Base-by-base conservation (phyloP, 352 stramenopile species). In the Pythium brachiatum region DNA sequence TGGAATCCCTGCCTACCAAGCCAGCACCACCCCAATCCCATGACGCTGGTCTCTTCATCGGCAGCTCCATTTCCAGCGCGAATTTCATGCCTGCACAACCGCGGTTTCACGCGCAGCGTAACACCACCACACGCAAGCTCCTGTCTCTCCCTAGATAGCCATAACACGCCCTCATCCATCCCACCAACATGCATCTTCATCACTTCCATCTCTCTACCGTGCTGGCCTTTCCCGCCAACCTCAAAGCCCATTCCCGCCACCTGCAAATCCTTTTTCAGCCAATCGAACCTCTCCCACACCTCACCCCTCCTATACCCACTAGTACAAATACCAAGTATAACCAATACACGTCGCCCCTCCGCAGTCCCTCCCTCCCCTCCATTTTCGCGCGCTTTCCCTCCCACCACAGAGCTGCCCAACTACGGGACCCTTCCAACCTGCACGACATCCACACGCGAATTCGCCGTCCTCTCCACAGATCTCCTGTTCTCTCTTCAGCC, bases 311-410 rank as follows among this genome's bases (percentile, higher is more conserved):
- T 23, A 9, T 15, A 26, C 29, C 38, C 18, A 27, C 8, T 12
- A 6, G 62, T 55, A 69, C 26, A 43, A 59, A 61, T 18, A 12
- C 2, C 26, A 64, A 67, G 53, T 62, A 57, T 58, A 69, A 47
- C 3, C 7, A 5, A 0, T 26, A 6, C 20, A 51, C 61, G 34
- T 79, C 62, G 59, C 50, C 62, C 32, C 25, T 32, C 41, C 29
- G 13, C 1, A 8, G 3, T 31, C 38, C 52, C 36, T 59, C 55
- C 43, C 48, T 58, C 56, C 55, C 23, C 11, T 7, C 29, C n/a
- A 51, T 60, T 73, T 76, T 76, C 66, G 69, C 69, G 70, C 70
- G 70, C 60, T 70, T 73, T 52, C 39, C 36, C 44, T 26, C 36
- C 47, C 47, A 34, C 29, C 44, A 26, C 21, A 48, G 41, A 48